Percentiles rank a stretch among this genome's conserved stretches.
phyloP scores from a whole-genome alignment of 768 basidiomycete genomes.

The Boletus rubroflammeus region DNA sequence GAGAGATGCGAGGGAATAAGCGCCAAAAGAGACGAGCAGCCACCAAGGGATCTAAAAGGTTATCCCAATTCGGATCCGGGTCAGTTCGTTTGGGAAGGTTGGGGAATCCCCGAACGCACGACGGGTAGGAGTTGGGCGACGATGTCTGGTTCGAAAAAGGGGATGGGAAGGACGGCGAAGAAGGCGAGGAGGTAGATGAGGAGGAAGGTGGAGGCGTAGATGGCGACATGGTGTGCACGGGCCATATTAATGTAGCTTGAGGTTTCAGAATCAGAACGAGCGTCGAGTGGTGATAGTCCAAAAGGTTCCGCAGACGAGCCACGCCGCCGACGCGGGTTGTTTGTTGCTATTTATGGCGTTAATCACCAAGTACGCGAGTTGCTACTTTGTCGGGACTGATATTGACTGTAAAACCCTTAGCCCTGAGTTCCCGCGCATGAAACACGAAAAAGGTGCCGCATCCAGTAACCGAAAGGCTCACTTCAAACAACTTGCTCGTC shows the following conservation, averaged over 20 bases:
- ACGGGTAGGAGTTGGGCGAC: slow-evolving; percentile 11
- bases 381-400: background rate
- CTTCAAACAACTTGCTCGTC: background rate
- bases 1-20: slow-evolving; percentile 73
- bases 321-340: background rate
- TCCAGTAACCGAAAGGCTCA: background rate
- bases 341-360: background rate
- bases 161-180: slow-evolving; percentile 14
- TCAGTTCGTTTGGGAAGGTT: too few relatives aligned
- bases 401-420: background rate
- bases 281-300: background rate
- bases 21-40: slow-evolving; percentile 74
- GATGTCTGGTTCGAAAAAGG: slow-evolving; percentile 10
- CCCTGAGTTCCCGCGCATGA: too few relatives aligned
- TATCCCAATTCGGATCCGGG: background rate
- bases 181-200: slow-evolving; percentile 40
- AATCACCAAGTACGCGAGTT: too few relatives aligned
- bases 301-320: background rate
- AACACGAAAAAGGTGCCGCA: background rate
- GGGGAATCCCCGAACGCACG: too few relatives aligned
- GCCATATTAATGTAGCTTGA: slow-evolving; percentile 42
- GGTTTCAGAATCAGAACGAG: background rate
- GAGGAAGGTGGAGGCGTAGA: slow-evolving; percentile 39
- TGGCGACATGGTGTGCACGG: slow-evolving; percentile 53
- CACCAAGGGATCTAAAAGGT: slow-evolving; percentile 80